Base-by-base conservation (phyloP, 805 yeast species). In the Saturnispora dispora region DNA sequence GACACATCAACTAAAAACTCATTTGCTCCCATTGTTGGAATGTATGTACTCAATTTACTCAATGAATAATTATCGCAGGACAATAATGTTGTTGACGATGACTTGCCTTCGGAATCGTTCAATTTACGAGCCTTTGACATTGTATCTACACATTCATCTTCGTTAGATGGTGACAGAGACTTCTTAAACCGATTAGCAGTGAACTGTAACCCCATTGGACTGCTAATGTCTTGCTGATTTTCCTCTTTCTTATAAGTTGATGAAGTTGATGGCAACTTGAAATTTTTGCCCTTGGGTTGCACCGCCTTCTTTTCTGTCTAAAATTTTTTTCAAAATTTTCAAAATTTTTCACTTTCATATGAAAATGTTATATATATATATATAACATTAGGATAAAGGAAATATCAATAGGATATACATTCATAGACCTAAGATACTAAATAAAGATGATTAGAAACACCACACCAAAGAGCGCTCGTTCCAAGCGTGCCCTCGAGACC, bases 381-480 rank as follows among this genome's bases (percentile, higher is more conserved):
- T n/a, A n/a, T n/a, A n/a, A n/a, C n/a, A n/a, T 30, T 30, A 30
- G 33, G 33, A 30, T 5, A 30, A 11, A 11, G 6, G 33, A 13
- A 9, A 30, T 30, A 10, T 9, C 13, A 11, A 30, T 30, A 8
- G 15, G 10, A 13, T 30, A 30, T 11, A 30, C 13, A 30, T 5
- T 13, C 33, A 30, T 30, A 10, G 10, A 30, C 33, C 33, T 30
- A 30, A 30, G 33, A 30, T 9, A 30, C 13, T 10, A 11, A 30
- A 11, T 30, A 30, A 11, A 10, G 15, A 69, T 69, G 72, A 69
- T 69, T 55, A 69, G 77, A 75, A 66, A 75, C 44, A 72, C 83
- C 44, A 84, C 88, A 59, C 98, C 99, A 36, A 90, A 89, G 72
- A 93, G 84, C 64, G 96, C 96, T 50, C 88, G 98, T 64, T 80